Conservation (phyloP, 768 basidiomycete species). For the Lanmaoa pseudosensibilis region DNA sequence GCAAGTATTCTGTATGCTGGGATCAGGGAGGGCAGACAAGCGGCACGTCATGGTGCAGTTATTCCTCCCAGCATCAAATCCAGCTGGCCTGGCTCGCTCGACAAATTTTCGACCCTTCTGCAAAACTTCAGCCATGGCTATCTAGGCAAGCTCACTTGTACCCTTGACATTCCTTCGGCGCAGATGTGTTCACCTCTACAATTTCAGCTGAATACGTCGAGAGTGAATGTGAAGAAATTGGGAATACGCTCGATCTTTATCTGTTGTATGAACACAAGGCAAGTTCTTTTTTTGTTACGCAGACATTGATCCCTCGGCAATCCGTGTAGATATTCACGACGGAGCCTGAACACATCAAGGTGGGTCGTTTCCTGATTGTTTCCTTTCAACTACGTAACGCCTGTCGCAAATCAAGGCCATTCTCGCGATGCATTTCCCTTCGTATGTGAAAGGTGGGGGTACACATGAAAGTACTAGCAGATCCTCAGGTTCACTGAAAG, state of each 20-base stretch:
- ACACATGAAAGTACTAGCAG: not conserved
- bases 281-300: not conserved
- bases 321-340: constrained; percentile 34
- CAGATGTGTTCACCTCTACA: not conserved
- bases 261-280: constrained; percentile 31
- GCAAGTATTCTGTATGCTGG: constrained; percentile 39
- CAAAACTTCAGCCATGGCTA: constrained; percentile 46
- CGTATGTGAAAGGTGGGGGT: constrained; percentile 36
- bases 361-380: not conserved
- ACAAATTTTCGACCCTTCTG: constrained; percentile 41
- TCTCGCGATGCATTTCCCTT: constrained; percentile 38
- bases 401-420: constrained; percentile 30
- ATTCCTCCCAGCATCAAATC: constrained; percentile 41
- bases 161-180: not conserved
- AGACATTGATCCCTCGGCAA: not conserved
- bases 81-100: constrained; percentile 46
- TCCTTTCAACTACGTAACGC: not conserved
- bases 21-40: constrained; percentile 45
- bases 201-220: constrained; percentile 12
- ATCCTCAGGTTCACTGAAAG: not conserved
- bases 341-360: constrained; percentile 44
- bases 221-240: constrained; percentile 15
- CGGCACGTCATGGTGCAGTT: constrained; percentile 46
- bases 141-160: constrained; percentile 39
- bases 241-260: constrained; percentile 25